Percentiles rank a stretch among this genome's conserved stretches.
phyloP scores from a whole-genome alignment of 768 basidiomycete genomes.

The Tylopilus balloui region DNA sequence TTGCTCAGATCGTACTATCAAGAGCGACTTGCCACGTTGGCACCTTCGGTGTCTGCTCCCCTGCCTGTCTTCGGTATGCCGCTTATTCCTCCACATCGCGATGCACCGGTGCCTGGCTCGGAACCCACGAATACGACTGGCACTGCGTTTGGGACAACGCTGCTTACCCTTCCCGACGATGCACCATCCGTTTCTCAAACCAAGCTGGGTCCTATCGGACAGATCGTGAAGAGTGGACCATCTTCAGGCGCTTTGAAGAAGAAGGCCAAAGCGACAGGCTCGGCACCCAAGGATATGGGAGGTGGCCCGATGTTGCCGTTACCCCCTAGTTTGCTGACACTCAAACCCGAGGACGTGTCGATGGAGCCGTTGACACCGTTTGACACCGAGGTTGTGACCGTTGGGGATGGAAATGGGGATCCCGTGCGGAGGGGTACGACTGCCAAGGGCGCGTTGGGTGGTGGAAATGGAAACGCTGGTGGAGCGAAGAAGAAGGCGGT shows the following conservation, averaged over 20 bases:
- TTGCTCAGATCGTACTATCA: constrained; percentile 77
- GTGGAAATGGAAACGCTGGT: constrained; percentile 9
- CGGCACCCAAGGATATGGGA: constrained; percentile 21
- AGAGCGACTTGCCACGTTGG: constrained; percentile 45
- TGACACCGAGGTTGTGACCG: constrained; percentile 7
- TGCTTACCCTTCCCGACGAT: constrained; percentile 60
- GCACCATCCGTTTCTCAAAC: constrained; percentile 49
- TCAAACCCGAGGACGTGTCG: constrained; percentile 19
- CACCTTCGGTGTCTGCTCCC: constrained; percentile 25
- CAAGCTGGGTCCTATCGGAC: constrained; percentile 78
- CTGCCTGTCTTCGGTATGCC: constrained; percentile 15
- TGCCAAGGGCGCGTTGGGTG: constrained; percentile 9
- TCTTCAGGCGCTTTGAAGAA: constrained; percentile 56
- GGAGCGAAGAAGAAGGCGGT: constrained; percentile 25
- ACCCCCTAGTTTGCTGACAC: constrained; percentile 14
- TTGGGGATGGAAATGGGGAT: constrained; percentile 7
- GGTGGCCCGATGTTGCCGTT: constrained; percentile 17
- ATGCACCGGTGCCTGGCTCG: background rate
- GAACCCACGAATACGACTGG: background rate
- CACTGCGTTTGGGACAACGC: constrained; percentile 1
- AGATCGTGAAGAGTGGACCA: constrained; percentile 53
- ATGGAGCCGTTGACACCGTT: constrained; percentile 18
- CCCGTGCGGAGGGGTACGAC: constrained; percentile 2
- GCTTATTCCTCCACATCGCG: constrained; percentile 11
- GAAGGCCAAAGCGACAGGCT: constrained; percentile 36